Base-by-base conservation (phyloP, 352 stramenopile species). In the Phytopythium oedochilum region DNA sequence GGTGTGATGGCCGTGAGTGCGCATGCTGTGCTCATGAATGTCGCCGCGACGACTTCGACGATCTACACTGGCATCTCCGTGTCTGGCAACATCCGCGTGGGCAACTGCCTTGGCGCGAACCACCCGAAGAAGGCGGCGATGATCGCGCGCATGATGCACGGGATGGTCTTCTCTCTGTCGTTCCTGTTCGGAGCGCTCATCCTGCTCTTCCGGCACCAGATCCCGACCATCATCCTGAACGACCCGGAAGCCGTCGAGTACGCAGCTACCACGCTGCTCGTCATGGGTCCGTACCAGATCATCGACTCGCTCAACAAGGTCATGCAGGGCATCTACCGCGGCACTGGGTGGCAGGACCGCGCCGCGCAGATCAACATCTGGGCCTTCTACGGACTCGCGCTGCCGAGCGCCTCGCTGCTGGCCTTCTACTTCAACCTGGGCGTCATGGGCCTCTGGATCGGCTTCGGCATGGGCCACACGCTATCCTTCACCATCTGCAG, bases 61-160 rank as follows among this genome's bases (percentile, higher is more conserved):
- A 71, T 92, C 31, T 92, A 94, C 65, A 60, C 92, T 20, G 85
- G 86, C 23, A 85, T 95, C 29, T 78, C 70, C 1, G 72, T 94
- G 52, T 80, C 90, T 20, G 69, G 70, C 9, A 94, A 92, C 49
- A 81, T 94, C 28, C 85, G 87, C 9, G 80, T 88, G 12, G 87
- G 89, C 36, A 86, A 86, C 35, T 86, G 90, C 59, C 73, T 92
- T 0, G 87, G 88, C 34, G 78, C 75, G 26, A 88, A 94, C 64
- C 71, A 86, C 44, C 75, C 87, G 20, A 68, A 91, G 28, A 83
- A 96, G 45, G 86, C 83, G 25, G 44, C 72, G 53, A 55, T 92
- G 17, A 79, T 85, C 59, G 90, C 90, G 28, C 89, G 93, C 61
- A 60, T 86, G 57, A 81, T 70, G 20, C 55, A 94, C 28, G 88